These are phyloP conservation scores for Zizania latifolia DNA, from an alignment of 176 grass and related monocot genomes.

Conservation along the genomic window DNA sequence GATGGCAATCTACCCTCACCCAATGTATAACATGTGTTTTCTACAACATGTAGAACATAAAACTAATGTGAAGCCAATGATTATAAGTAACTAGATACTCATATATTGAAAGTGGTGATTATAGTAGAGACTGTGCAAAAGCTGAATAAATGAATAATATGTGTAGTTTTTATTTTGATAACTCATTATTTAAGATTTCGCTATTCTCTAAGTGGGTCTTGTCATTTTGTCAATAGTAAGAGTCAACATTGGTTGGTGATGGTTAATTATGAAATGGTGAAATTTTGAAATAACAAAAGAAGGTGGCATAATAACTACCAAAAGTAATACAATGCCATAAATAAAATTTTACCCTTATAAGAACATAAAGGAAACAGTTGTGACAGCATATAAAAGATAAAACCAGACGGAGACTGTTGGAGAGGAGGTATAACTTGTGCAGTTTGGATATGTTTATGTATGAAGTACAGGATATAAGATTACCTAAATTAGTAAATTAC, in stretches of 20 bases:
- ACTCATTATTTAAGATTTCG: background rate
- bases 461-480: background rate
- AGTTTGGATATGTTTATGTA: background rate
- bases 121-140: background rate
- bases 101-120: background rate
- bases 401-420: background rate
- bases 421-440: background rate
- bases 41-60: constrained; percentile 30
- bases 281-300: background rate
- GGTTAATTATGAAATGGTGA: background rate
- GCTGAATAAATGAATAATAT: background rate
- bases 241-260: background rate
- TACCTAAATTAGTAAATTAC: background rate
- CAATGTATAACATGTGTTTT: constrained; percentile 91
- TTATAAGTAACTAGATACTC: background rate
- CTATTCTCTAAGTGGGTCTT: background rate
- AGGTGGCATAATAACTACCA: background rate
- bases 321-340: background rate
- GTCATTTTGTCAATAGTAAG: background rate
- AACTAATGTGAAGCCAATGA: background rate
- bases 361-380: background rate
- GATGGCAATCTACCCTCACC: constrained; percentile 57
- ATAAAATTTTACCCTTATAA: background rate
- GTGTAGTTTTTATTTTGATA: background rate
- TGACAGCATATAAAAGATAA: background rate